Evolutionary conservation across 2,329 filamentous ascomycete species (phyloP), one percentile per base, ranked within the genome.

Genomic region (Verticillium tricorpus): DNA sequence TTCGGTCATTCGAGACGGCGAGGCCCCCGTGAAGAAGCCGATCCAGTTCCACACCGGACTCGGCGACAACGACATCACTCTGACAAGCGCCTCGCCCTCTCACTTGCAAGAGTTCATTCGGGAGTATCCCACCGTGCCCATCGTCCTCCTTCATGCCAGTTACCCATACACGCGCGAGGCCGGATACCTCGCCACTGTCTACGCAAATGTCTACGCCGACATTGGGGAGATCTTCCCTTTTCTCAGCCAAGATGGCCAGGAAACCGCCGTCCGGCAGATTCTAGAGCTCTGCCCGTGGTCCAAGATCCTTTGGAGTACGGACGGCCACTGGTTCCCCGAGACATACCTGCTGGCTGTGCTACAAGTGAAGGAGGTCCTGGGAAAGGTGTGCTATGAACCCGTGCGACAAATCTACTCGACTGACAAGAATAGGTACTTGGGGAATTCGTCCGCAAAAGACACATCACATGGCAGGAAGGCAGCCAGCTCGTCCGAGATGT

Each of bases 11-110:
- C 73, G 77, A 9, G 75, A 80, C 40, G 74, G 77, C 35, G 72
- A 71, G 19, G 72, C 71, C 3, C 74, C 75, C 1, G 67, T 73
- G 62, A 84, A 84, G 61, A 95, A 94, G 71, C 90, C 91, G 0
- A 78, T 96, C 14, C 92, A 96, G 69, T 90, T 96, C 66, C 92
- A 96, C 69, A 95, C 91, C 0, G 91, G 91, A 0, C 80, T 95
- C 0, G 91, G 92, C 1, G 92, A 95, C 69, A 90, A 88, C 66
- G 91, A 95, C 68, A 89, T 95, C 58, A 84, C 80, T 5, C 77
- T 96, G 31, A 77, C 85, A 2, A 84, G 83, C 58, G 84, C 91
- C 0, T 94, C 92, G 52, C 91, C 92, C 0, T 85, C 90, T 0
- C 87, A 90, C 67, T 77, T 96, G 28, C 91, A 96, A 69, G 77